Percentiles rank a stretch among this genome's conserved stretches.
Evolutionary conservation across 495 filamentous ascomycete species (phyloP).

Genomic region (Clohesyomyces aquaticus): DNA sequence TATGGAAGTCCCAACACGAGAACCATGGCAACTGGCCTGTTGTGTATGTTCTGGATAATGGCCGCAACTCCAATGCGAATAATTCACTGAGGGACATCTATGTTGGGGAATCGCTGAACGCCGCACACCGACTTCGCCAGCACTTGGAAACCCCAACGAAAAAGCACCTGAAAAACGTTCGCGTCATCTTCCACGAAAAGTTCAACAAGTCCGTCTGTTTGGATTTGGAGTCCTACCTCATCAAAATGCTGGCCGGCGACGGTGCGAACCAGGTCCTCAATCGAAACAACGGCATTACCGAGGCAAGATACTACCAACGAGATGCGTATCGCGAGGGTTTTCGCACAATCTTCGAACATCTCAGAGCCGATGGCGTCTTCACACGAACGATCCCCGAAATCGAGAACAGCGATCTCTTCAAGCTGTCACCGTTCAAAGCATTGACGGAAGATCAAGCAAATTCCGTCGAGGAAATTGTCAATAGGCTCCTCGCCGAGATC

Average conservation of each 20-base stretch:
- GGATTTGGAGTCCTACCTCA: constrained; percentile 35
- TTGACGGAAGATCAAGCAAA: constrained; percentile 35
- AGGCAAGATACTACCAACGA: constrained; percentile 30
- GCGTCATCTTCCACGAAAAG: constrained; percentile 28
- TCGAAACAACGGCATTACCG: constrained; percentile 34
- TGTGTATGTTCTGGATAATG: constrained; percentile 26
- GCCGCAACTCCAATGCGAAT: background rate
- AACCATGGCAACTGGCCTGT: constrained; percentile 32
- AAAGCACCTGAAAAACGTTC: constrained; percentile 31
- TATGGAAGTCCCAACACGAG: constrained; percentile 23
- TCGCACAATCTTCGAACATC: constrained; percentile 20
- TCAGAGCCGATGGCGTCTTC: constrained; percentile 27
- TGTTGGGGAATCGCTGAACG: constrained; percentile 32
- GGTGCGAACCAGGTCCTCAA: constrained; percentile 31
- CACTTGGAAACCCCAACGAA: constrained; percentile 27
- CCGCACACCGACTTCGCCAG: constrained; percentile 25
- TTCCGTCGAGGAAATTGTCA: constrained; percentile 31
- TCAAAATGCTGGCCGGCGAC: constrained; percentile 33
- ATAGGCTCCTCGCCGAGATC: constrained; percentile 22
- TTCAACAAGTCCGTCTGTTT: constrained; percentile 35
- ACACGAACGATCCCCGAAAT: constrained; percentile 32
- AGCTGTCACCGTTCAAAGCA: constrained; percentile 32
- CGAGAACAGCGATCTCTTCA: constrained; percentile 33
- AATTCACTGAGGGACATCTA: constrained; percentile 24
- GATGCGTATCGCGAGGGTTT: constrained; percentile 29